A percentile compares a stretch with the other conserved stretches of the same genome.
phyloP scores from a whole-genome alignment of 129 eudicot genomes.

The Mikania micrantha region DNA sequence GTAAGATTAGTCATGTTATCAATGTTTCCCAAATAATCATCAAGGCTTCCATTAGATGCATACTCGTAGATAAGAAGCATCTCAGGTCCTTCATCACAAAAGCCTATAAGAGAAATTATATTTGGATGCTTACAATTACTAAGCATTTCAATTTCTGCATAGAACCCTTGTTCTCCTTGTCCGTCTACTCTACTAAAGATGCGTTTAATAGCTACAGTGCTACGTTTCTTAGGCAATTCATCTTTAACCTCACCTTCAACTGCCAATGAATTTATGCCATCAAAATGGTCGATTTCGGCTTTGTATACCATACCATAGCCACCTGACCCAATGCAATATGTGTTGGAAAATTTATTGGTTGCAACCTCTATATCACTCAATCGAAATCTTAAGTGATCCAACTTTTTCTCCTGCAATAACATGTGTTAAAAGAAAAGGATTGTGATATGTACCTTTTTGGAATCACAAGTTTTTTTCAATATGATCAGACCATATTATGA shows the following conservation, averaged over 20 bases:
- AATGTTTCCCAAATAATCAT: too few relatives aligned
- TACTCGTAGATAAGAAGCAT: too few relatives aligned
- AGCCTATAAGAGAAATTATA: too few relatives aligned
- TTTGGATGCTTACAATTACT: not conserved
- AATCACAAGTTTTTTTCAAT: too few relatives aligned
- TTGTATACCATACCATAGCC: not conserved
- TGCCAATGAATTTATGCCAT: not conserved
- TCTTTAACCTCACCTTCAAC: not conserved
- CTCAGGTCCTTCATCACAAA: too few relatives aligned
- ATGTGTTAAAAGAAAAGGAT: not conserved
- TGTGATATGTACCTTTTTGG: too few relatives aligned
- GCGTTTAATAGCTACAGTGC: not conserved
- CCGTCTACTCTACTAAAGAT: not conserved
- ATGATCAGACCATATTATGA: too few relatives aligned
- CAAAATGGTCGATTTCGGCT: not conserved
- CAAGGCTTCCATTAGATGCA: too few relatives aligned
- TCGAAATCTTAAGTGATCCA: not conserved
- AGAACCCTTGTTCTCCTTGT: not conserved
- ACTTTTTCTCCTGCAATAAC: not conserved
- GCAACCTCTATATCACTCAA: not conserved
- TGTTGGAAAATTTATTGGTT: not conserved
- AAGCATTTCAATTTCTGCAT: not conserved
- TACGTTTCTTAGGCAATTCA: not conserved
- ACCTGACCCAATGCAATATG: not conserved
- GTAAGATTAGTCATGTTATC: too few relatives aligned